Base-by-base conservation (phyloP, 345 rosid species). In the Gossypium longicalyx region DNA sequence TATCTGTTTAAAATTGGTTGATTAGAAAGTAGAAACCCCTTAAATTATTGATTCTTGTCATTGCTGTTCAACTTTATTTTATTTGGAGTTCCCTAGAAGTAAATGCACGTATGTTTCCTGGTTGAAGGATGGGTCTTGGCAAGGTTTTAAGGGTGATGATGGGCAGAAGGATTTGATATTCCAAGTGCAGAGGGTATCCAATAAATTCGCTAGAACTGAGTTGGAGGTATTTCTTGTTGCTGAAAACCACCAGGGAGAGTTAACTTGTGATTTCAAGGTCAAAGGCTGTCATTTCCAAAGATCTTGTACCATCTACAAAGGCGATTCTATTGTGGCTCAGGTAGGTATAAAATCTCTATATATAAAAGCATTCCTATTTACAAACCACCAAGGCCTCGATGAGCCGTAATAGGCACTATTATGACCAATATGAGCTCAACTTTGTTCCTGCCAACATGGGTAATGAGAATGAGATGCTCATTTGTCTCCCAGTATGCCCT, bases 261-360 rank as follows among this genome's bases (percentile, higher is more conserved):
- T 78, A 9, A 25, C 78, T 9, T 71, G 82, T 17, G 81, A 84
- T 67, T 79, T 90, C 56, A 85, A 74, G 77, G 74, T 94, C 73
- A 88, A 79, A 84, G 98, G 98, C 48, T 84, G 74, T 62, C 83
- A 87, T 29, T 94, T 91, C 80, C 93, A 85, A 83, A 87, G 85
- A 85, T 91, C 98, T 0, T 94, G 90, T 78, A 91, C 93, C 45
- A 85, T 94, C 51, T 89, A 83, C 68, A 80, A 68, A 71, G 89
- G 78, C 38, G 77, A 91, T 74, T 86, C 88, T 57, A 85, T 92
- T 15, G 85, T 89, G 1, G 98, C 96, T 3, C 93, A 94, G 98
- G 98, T 89, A 84, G 25, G 43, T 3, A 52, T 15, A 7, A 16
- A 54, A 54, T 25, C 17, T 9, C 13, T 19, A 7, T 10, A 19